phyloP scores from a whole-genome alignment of 345 rosid species.

The Microcos paniculata region DNA sequence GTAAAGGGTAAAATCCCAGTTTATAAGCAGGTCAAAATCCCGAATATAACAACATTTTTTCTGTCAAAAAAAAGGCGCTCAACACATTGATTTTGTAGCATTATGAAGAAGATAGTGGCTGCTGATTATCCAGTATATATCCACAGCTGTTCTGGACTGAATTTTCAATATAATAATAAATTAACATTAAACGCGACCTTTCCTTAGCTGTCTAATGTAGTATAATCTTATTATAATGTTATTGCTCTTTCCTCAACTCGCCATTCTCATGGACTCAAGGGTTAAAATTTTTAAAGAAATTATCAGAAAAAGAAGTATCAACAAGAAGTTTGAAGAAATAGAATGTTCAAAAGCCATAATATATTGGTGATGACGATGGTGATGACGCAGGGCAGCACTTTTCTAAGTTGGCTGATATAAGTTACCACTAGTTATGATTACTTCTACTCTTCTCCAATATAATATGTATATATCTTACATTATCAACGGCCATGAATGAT shows the following conservation, averaged over 20 bases:
- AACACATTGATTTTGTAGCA: not conserved
- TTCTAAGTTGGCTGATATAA: too few relatives aligned
- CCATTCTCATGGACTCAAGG: not conserved
- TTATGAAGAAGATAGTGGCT: not conserved
- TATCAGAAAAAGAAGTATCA: too few relatives aligned
- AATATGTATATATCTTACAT: too few relatives aligned
- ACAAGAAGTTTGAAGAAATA: too few relatives aligned
- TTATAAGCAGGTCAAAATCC: not conserved
- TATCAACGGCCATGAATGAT: too few relatives aligned
- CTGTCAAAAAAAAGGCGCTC: not conserved
- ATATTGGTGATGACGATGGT: too few relatives aligned
- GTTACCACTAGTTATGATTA: too few relatives aligned
- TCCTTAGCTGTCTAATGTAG: not conserved
- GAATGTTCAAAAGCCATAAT: too few relatives aligned
- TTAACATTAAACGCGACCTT: not conserved
- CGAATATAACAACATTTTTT: not conserved
- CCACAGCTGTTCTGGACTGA: not conserved
- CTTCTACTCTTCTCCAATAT: too few relatives aligned
- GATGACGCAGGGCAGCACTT: too few relatives aligned
- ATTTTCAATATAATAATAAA: too few relatives aligned
- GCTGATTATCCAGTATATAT: not conserved
- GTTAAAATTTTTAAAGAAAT: too few relatives aligned
- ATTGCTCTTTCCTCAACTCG: not conserved
- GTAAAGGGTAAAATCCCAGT: not conserved
- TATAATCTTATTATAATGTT: not conserved